A percentile compares a stretch with the other conserved stretches of the same genome.
phyloP scores from a whole-genome alignment of 352 stramenopile species.

The Pythium biforme region DNA sequence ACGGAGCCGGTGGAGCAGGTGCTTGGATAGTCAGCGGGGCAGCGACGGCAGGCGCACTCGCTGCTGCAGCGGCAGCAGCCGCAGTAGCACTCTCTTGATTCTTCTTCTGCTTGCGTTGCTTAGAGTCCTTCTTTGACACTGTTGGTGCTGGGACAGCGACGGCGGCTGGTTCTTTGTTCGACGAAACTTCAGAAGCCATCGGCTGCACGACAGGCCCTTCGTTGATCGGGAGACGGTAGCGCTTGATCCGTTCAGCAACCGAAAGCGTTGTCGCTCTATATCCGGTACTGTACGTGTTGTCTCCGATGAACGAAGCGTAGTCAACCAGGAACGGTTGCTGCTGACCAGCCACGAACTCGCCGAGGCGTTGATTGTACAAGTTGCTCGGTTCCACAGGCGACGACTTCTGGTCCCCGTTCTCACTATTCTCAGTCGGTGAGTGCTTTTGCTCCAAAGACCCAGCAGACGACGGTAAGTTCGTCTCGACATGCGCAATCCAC shows the following conservation, averaged over 20 bases:
- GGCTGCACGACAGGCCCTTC: constrained; percentile 4
- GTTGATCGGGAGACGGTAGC: constrained; percentile 36
- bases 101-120: constrained; percentile 75
- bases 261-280: constrained; percentile 71
- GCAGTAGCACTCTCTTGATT: constrained; percentile 38
- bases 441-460: constrained; percentile 26
- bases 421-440: constrained; percentile 13
- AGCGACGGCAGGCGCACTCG: constrained; percentile 6
- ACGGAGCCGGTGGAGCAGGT: constrained; percentile 4
- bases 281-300: constrained; percentile 81
- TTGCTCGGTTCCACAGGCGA: constrained; percentile 22
- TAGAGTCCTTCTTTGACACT: constrained; percentile 68
- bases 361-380: constrained; percentile 61
- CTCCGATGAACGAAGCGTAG: constrained; percentile 61
- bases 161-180: not conserved
- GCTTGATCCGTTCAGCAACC: constrained; percentile 60
- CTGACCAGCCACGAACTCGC: constrained; percentile 59
- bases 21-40: constrained; percentile 13
- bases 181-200: not conserved
- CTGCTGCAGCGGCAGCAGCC: not conserved
- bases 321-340: constrained; percentile 83
- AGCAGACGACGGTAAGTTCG: not conserved
- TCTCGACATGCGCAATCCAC: constrained; percentile 27
- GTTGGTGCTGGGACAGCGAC: not conserved
- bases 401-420: not conserved